Percentiles rank a stretch among this genome's conserved stretches.
Conservation (phyloP, 192 early-diverging fungal species). For the Linnemannia exigua region DNA sequence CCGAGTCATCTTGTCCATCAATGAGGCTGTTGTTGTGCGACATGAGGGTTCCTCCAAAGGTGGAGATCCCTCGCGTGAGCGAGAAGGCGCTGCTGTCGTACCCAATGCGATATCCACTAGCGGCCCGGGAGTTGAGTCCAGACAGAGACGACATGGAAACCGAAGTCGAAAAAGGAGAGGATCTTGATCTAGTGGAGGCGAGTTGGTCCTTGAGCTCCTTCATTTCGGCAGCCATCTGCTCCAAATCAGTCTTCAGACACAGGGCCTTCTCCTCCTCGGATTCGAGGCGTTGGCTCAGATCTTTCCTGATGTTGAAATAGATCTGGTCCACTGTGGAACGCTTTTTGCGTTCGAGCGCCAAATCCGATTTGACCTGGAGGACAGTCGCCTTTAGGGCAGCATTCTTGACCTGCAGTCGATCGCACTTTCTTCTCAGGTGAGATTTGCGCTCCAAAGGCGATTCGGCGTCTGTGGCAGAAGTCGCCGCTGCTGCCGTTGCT, state of each 20-base stretch:
- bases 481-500: background rate
- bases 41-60: conserved; percentile 21
- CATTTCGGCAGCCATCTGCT: conserved; percentile 26
- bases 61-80: conserved; percentile 36
- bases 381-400: conserved; percentile 20
- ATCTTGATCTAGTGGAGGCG: background rate
- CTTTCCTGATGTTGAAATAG: conserved; percentile 30
- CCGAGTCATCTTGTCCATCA: conserved; percentile 39
- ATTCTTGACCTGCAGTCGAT: conserved; percentile 40
- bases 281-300: conserved; percentile 35
- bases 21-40: conserved; percentile 18
- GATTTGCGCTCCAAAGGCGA: conserved; percentile 26
- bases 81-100: conserved; percentile 35
- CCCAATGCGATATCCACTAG: conserved; percentile 16
- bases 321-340: conserved; percentile 37
- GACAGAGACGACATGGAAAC: background rate
- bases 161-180: background rate
- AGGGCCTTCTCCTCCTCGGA: conserved; percentile 25
- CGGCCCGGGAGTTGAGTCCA: background rate
- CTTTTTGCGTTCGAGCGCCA: conserved; percentile 37
- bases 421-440: conserved; percentile 10
- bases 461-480: background rate
- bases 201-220: conserved; percentile 31
- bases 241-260: conserved; percentile 30
- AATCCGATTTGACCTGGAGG: conserved; percentile 27